These are phyloP conservation scores for Catharanthus roseus DNA, from an alignment of 257 asterid species.

Conservation along the genomic window DNA sequence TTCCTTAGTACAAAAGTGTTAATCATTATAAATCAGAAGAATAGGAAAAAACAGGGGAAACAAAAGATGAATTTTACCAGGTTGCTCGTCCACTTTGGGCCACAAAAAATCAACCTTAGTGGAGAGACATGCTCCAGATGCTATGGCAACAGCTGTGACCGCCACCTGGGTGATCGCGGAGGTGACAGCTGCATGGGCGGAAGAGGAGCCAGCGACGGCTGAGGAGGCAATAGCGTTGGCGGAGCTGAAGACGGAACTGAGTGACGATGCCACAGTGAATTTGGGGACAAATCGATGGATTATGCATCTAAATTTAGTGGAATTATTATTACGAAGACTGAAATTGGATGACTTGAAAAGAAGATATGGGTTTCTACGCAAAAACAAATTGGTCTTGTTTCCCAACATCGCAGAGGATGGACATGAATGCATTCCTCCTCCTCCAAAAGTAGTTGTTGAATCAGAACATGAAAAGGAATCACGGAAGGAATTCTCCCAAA, in stretches of 20 bases:
- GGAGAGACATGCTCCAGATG: slow-evolving; percentile 97
- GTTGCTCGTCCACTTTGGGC: slow-evolving; percentile 85
- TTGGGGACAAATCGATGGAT: slow-evolving; percentile 36
- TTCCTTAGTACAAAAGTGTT: background rate
- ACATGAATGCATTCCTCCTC: slow-evolving; percentile 18
- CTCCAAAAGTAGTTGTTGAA: background rate
- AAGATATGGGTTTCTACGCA: slow-evolving; percentile 33
- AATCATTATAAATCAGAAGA: background rate
- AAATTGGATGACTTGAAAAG: slow-evolving; percentile 21
- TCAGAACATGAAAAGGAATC: background rate
- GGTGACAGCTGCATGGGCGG: slow-evolving; percentile 82
- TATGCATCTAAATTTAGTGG: slow-evolving; percentile 42
- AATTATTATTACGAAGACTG: slow-evolving; percentile 13
- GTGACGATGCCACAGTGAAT: slow-evolving; percentile 48
- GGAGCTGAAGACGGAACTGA: slow-evolving; percentile 55
- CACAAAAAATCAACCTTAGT: slow-evolving; percentile 91
- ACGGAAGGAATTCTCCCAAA: background rate
- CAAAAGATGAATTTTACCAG: slow-evolving; percentile 37
- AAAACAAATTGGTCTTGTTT: slow-evolving; percentile 32
- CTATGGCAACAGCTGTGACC: slow-evolving; percentile 90
- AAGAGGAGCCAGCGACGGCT: slow-evolving; percentile 53
- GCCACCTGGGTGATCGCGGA: slow-evolving; percentile 93
- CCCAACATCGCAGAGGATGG: slow-evolving; percentile 43
- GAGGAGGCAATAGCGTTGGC: slow-evolving; percentile 79
- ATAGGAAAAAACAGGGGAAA: background rate